Conservation (phyloP, 257 asterid species). For the Solanum virginianum region DNA sequence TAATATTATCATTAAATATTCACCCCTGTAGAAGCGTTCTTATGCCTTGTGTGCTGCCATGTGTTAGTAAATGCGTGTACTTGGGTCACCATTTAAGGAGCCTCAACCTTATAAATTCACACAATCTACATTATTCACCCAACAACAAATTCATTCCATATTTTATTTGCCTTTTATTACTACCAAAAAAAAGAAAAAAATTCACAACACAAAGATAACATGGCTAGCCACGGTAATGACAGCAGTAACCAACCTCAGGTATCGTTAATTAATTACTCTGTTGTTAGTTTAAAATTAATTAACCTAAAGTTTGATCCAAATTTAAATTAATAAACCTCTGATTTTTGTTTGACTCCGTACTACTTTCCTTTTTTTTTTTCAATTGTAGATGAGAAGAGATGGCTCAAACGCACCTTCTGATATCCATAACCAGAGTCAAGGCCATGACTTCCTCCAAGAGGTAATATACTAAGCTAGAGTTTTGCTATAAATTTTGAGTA, state of each 20-base stretch:
- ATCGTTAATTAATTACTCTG: background rate
- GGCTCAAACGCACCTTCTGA: background rate
- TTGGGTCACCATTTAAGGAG: background rate
- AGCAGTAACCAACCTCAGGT: background rate
- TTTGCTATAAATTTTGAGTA: too few relatives aligned
- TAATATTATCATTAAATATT: too few relatives aligned
- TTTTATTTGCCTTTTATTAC: background rate
- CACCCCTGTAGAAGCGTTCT: background rate
- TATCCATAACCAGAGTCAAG: background rate
- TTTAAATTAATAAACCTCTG: background rate
- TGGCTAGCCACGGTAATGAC: background rate
- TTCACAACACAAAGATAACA: background rate
- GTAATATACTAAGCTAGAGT: background rate
- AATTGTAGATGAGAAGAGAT: background rate
- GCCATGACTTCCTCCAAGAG: conserved; percentile 3
- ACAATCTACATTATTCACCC: background rate
- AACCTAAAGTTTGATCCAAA: background rate
- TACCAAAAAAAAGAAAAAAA: background rate
- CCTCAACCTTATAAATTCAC: background rate
- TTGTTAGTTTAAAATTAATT: background rate
- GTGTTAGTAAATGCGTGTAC: background rate
- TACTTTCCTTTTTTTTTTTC: too few relatives aligned
- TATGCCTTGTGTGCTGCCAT: too few relatives aligned
- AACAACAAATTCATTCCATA: background rate
- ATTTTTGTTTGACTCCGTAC: background rate